phyloP scores from a whole-genome alignment of 345 rosid species.

The Ailanthus altissimus region DNA sequence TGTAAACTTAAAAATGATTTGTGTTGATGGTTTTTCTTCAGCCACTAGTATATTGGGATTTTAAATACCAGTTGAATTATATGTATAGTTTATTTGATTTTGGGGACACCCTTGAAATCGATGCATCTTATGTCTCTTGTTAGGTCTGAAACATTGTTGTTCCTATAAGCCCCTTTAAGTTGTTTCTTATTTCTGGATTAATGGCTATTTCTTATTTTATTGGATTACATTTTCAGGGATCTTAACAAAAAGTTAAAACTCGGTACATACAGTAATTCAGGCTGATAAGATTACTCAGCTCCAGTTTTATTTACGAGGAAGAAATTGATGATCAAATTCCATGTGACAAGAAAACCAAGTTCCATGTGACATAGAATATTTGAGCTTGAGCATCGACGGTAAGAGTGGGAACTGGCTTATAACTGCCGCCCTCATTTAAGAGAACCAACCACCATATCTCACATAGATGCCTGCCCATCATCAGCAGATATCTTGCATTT shows the following conservation, averaged over 20 bases:
- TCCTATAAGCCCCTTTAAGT: too few species aligned
- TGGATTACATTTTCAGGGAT: too few species aligned
- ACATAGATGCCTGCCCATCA: neutral
- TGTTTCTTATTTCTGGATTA: too few species aligned
- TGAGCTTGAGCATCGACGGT: neutral
- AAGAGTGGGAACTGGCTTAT: constrained; percentile 8
- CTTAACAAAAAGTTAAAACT: too few species aligned
- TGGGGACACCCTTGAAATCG: constrained; percentile 25
- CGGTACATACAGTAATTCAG: neutral
- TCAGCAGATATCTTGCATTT: constrained; percentile 8
- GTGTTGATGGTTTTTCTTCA: neutral
- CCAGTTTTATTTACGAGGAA: neutral
- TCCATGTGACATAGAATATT: neutral
- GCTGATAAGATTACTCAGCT: neutral
- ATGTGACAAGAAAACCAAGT: constrained; percentile 4
- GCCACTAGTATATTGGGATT: constrained; percentile 9
- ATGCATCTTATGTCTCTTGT: constrained; percentile 16
- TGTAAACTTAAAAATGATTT: neutral
- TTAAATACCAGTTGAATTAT: neutral
- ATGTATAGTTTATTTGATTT: neutral
- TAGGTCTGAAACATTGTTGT: neutral
- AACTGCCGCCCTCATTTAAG: constrained; percentile 27
- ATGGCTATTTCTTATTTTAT: too few species aligned
- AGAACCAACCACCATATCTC: constrained; percentile 15
- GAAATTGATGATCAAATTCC: neutral